Conservation (phyloP, 129 eudicot genomes). For the Heracleum sosnowskyi region DNA sequence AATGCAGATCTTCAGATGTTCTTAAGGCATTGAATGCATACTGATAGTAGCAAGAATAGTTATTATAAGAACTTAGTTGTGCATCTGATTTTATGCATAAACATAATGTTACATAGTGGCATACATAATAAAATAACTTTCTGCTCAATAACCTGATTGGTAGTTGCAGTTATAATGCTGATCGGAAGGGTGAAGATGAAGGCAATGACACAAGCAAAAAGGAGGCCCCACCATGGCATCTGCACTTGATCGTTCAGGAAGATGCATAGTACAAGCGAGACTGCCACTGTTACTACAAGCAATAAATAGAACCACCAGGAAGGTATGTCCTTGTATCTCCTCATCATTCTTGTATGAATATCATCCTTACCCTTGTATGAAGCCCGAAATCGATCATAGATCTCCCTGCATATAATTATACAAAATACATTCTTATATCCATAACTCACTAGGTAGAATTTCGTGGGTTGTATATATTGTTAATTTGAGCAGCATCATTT, state of each 20-base stretch:
- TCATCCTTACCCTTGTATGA: slow-evolving; percentile 77
- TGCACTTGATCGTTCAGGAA: slow-evolving; percentile 66
- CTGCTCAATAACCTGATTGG: slow-evolving; percentile 58
- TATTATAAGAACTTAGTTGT: not conserved
- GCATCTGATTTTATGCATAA: not conserved
- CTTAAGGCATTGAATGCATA: slow-evolving; percentile 22
- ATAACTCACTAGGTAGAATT: not conserved
- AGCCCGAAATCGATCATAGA: slow-evolving; percentile 57
- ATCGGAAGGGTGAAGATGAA: slow-evolving; percentile 86
- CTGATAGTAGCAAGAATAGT: not conserved
- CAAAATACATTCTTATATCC: not conserved
- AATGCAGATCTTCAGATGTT: not conserved
- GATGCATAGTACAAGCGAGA: slow-evolving; percentile 64
- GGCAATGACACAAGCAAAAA: slow-evolving; percentile 72
- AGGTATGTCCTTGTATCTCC: slow-evolving; percentile 80
- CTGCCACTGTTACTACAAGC: slow-evolving; percentile 50
- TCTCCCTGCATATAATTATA: slow-evolving; percentile 48
- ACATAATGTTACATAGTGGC: not conserved
- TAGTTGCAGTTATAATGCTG: slow-evolving; percentile 95
- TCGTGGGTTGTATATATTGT: not conserved
- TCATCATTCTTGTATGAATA: slow-evolving; percentile 75
- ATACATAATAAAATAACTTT: not conserved
- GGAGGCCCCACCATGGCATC: slow-evolving; percentile 98
- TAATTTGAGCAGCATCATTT: not conserved
- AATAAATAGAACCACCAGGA: slow-evolving; percentile 77